Evolutionary conservation across 2,329 filamentous ascomycete species (phyloP).

Genomic region (Aspergillus udagawae): DNA sequence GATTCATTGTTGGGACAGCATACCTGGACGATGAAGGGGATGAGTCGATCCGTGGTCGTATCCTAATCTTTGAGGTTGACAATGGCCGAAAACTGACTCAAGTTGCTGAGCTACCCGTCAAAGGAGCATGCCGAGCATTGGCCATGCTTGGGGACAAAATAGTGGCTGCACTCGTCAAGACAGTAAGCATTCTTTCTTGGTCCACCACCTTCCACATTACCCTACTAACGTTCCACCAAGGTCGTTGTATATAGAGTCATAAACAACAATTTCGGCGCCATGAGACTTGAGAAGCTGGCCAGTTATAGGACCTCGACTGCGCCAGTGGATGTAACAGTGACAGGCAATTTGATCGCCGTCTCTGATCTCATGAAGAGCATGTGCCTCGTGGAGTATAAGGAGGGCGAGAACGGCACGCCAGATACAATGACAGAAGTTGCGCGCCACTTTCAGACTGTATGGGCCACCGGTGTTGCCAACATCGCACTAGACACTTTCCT

Average conservation of each 20-base stretch:
- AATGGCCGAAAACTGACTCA: conserved; percentile 68
- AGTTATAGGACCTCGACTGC: conserved; percentile 78
- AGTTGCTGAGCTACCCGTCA: conserved; percentile 65
- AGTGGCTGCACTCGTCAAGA: conserved; percentile 85
- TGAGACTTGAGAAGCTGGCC: conserved; percentile 64
- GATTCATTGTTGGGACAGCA: conserved; percentile 89
- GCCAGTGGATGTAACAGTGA: conserved; percentile 74
- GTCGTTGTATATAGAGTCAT: conserved; percentile 57
- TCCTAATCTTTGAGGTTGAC: conserved; percentile 75
- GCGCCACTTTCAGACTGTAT: conserved; percentile 75
- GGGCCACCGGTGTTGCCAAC: conserved; percentile 74
- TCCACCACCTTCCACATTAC: conserved; percentile 2
- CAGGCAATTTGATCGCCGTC: conserved; percentile 72
- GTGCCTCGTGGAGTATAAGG: conserved; percentile 68
- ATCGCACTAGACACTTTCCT: conserved; percentile 73
- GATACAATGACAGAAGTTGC: conserved; percentile 69
- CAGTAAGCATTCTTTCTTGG: conserved; percentile 48
- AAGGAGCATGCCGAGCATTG: conserved; percentile 76
- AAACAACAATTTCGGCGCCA: conserved; percentile 28
- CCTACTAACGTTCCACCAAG: conserved; percentile 31
- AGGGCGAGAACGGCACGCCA: conserved; percentile 53
- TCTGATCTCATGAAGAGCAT: conserved; percentile 94
- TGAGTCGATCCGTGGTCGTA: conserved; percentile 64
- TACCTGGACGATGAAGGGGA: conserved; percentile 62
- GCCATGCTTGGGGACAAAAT: conserved; percentile 72